A percentile compares a stretch with the other conserved stretches of the same genome.
phyloP scores from a whole-genome alignment of 2,329 filamentous ascomycete species.

The Ceratocystis lukuohia region DNA sequence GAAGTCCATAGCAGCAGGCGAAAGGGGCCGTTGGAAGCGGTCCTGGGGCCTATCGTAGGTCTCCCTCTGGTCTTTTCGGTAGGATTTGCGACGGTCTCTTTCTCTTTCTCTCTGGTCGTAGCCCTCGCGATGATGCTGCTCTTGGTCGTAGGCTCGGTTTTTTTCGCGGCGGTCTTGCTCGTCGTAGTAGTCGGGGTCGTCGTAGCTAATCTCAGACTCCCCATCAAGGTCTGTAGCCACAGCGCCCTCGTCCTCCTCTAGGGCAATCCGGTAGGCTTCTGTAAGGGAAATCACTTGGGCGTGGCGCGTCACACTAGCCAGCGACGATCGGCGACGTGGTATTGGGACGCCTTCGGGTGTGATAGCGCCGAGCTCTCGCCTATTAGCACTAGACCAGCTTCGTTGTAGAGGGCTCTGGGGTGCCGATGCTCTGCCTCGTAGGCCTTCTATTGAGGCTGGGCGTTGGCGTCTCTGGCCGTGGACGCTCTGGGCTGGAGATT shows the following conservation, averaged over 20 bases:
- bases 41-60: neutral
- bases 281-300: conserved; percentile 19
- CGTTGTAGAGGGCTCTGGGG: conserved; percentile 15
- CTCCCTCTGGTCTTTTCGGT: neutral
- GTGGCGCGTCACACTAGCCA: conserved; percentile 20
- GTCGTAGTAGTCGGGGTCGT: conserved; percentile 10
- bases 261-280: conserved; percentile 17
- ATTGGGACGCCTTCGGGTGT: conserved; percentile 19
- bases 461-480: conserved; percentile 21
- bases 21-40: conserved; percentile 7
- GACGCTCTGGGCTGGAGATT: conserved; percentile 14
- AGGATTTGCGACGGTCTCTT: neutral
- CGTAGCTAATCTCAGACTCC: conserved; percentile 17
- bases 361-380: conserved; percentile 14
- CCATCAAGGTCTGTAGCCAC: conserved; percentile 12
- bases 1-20: conserved; percentile 11
- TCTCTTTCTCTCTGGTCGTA: neutral
- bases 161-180: neutral
- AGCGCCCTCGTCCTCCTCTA: conserved; percentile 18
- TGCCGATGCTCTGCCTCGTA: conserved; percentile 12
- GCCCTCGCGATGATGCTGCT: neutral
- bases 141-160: neutral
- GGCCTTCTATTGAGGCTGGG: conserved; percentile 17
- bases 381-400: conserved; percentile 16
- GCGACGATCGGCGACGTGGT: conserved; percentile 19